Base-by-base conservation (phyloP, 2,329 filamentous ascomycete species). In the Epichloe gansuensis region DNA sequence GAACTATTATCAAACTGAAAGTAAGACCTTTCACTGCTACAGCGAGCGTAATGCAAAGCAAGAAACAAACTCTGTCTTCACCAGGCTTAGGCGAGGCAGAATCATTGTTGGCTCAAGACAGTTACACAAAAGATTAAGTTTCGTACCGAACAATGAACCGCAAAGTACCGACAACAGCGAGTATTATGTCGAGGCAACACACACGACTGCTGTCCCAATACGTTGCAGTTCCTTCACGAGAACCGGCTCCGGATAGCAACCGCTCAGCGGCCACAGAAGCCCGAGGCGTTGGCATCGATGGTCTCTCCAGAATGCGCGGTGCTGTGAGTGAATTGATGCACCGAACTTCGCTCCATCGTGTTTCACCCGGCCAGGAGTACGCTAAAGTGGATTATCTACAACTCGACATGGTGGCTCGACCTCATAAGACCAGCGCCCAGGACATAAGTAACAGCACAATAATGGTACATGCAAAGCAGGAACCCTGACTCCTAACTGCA, bases 1-100 rank as follows among this genome's bases (percentile, higher is more conserved):
- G 64, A 41, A 71, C 72, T 17, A 65, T 71, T 9, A 78, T 82
- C 61, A 80, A 78, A 61, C 63, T 82, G 54, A 82, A 79, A 62
- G 62, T 78, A 12, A 48, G 43, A 17, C 48, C 47, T 15, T 52
- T 48, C 6, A 38, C 61, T 52, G 46, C 53, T 39, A 55, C 49
- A 37, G 52, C 58, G 31, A 50, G 49, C 43, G 44, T 37, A 41
- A 50, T 49, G 23, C 44, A 49, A 43, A 47, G 15, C 25, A 54
- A 38, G 15, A n/a, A 44, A 34, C 46, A 55, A 53, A 7, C 3
- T 4, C 12, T 25, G 23, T 35, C 50, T n/a, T 13, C 39, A 15
- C 4, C 23, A 13, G 35, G 25, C 21, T 23, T 12, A 17, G 35
- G 37, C 35, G 11, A 23, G 11, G 35, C n/a, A 21, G 12, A 21